Percentiles rank a stretch among this genome's conserved stretches.
phyloP scores from a whole-genome alignment of 345 rosid genomes.

The Draba incana region DNA sequence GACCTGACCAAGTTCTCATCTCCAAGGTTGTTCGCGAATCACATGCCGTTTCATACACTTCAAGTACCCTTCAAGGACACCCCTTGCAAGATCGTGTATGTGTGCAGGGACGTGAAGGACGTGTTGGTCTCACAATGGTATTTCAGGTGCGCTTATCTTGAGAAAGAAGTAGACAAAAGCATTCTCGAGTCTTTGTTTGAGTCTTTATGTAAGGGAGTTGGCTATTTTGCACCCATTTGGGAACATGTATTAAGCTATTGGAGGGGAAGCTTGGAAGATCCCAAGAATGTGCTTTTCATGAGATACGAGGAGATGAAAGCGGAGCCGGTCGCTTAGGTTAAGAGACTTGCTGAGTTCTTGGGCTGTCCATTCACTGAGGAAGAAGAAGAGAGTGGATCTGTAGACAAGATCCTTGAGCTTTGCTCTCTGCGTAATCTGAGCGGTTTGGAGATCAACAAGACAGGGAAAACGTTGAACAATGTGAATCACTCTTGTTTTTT shows the following conservation, averaged over 20 bases:
- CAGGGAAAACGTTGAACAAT: slow-evolving; percentile 38
- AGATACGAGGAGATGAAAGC: slow-evolving; percentile 52
- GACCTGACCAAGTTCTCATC: slow-evolving; percentile 31
- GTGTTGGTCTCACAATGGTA: slow-evolving; percentile 56
- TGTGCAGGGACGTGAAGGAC: slow-evolving; percentile 60
- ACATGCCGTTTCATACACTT: slow-evolving; percentile 41
- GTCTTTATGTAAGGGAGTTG: slow-evolving; percentile 48
- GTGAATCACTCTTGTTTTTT: slow-evolving; percentile 29
- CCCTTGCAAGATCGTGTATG: slow-evolving; percentile 56
- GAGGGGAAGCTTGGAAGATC: slow-evolving; percentile 52
- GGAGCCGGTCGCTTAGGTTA: slow-evolving; percentile 38
- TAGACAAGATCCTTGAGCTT: slow-evolving; percentile 43
- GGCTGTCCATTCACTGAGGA: slow-evolving; percentile 48
- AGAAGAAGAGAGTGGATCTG: slow-evolving; percentile 41
- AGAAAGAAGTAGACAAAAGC: not conserved
- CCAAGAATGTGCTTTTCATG: slow-evolving; percentile 48
- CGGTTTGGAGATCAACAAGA: slow-evolving; percentile 50
- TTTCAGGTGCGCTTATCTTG: slow-evolving; percentile 45
- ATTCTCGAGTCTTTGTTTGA: slow-evolving; percentile 45
- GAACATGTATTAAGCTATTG: slow-evolving; percentile 56
- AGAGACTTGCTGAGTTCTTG: slow-evolving; percentile 48
- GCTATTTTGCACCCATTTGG: slow-evolving; percentile 56
- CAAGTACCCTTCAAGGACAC: slow-evolving; percentile 23
- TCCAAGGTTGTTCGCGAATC: slow-evolving; percentile 55
- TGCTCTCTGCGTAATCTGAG: slow-evolving; percentile 54